phyloP scores from a whole-genome alignment of 768 basidiomycete genomes.

The Suillus bovinus region DNA sequence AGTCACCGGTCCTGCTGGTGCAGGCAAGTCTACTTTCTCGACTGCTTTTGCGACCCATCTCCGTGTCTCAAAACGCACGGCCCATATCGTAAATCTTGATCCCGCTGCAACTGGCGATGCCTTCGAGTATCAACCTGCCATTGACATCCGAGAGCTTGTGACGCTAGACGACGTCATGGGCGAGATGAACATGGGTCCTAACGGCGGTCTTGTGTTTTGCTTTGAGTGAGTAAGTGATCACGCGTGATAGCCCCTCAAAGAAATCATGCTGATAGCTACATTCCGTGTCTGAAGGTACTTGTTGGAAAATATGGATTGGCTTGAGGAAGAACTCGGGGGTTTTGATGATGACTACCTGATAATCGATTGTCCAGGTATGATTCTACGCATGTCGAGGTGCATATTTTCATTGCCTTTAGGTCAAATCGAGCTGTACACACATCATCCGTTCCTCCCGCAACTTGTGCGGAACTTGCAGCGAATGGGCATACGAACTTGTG shows the following conservation, averaged over 20 bases:
- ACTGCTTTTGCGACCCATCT: slow-evolving; percentile 88
- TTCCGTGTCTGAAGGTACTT: slow-evolving; percentile 66
- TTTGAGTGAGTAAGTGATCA: slow-evolving; percentile 89
- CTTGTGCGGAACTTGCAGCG: slow-evolving; percentile 75
- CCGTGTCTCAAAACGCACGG: slow-evolving; percentile 74
- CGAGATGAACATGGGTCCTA: slow-evolving; percentile 93
- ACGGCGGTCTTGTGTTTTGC: slow-evolving; percentile 96
- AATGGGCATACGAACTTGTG: slow-evolving; percentile 84
- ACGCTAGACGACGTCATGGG: slow-evolving; percentile 94
- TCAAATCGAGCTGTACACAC: slow-evolving; percentile 98
- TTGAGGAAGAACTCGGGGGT: slow-evolving; percentile 92
- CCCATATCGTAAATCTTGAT: slow-evolving; percentile 95
- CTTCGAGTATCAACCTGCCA: slow-evolving; percentile 89
- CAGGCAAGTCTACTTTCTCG: slow-evolving; percentile 96
- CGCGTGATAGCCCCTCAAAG: not conserved
- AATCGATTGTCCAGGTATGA: slow-evolving; percentile 84
- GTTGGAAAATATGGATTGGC: slow-evolving; percentile 96
- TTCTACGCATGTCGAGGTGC: slow-evolving; percentile 1
- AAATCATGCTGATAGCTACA: not conserved
- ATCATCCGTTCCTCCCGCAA: slow-evolving; percentile 93
- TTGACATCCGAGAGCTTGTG: slow-evolving; percentile 94
- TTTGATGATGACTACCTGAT: slow-evolving; percentile 96
- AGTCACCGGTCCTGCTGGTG: slow-evolving; percentile 95
- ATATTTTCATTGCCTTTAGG: slow-evolving; percentile 45
- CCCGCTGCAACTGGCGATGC: slow-evolving; percentile 86